Percentiles rank a stretch among this genome's conserved stretches.
Evolutionary conservation across 805 yeast species (phyloP).

Genomic region (Kuraishia piskuri): DNA sequence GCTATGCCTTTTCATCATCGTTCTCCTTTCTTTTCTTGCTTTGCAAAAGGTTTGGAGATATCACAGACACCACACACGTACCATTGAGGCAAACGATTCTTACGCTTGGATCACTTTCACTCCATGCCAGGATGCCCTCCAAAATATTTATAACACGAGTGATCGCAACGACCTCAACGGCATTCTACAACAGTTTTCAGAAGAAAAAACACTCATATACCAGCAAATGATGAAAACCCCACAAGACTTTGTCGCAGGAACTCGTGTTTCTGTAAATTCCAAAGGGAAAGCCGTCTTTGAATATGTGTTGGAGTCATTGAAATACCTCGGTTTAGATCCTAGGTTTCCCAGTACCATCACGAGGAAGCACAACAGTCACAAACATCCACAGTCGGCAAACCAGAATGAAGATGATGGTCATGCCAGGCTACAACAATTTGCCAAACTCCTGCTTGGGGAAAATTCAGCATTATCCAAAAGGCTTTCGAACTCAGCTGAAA

Average conservation of each 20-base stretch:
- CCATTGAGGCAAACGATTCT: background rate
- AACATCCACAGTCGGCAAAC: background rate
- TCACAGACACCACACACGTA: background rate
- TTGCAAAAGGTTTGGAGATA: background rate
- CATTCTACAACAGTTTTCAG: background rate
- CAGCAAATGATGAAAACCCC: background rate
- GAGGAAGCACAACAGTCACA: background rate
- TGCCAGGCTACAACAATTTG: background rate
- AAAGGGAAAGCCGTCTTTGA: background rate
- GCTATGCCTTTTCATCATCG: background rate
- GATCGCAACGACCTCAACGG: background rate
- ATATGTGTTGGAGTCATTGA: background rate
- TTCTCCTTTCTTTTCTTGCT: background rate
- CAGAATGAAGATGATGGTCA: background rate
- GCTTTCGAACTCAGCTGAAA: background rate
- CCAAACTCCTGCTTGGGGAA: background rate
- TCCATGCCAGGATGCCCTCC: background rate
- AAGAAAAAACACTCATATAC: background rate
- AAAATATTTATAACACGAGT: background rate
- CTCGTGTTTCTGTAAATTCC: background rate
- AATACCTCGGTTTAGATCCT: background rate
- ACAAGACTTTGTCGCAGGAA: background rate
- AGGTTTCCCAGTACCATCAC: background rate
- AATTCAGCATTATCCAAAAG: background rate
- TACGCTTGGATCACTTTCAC: background rate